These are phyloP conservation scores for Phytophthora meadii DNA, from an alignment of 352 stramenopile species.

Conservation along the genomic window DNA sequence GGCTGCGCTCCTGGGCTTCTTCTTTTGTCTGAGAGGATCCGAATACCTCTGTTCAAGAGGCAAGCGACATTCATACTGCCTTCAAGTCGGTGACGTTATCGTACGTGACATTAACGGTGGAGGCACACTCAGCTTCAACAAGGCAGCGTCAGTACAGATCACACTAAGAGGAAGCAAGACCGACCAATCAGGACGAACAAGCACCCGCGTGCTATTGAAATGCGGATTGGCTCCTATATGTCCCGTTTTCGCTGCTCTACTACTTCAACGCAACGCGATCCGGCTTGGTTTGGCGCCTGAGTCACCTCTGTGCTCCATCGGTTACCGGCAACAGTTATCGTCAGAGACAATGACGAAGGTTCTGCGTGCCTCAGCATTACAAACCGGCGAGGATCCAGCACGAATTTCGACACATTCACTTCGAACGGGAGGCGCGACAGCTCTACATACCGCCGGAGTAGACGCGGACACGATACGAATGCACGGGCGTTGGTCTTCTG, in stretches of 20 bases:
- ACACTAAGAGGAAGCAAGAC: not conserved
- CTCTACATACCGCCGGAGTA: not conserved
- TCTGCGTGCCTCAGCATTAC: slow-evolving; percentile 8
- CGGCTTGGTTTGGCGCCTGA: not conserved
- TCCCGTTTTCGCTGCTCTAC: slow-evolving; percentile 1
- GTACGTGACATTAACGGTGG: not conserved
- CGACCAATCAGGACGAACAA: not conserved
- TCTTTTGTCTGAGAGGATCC: slow-evolving; percentile 10
- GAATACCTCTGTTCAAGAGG: slow-evolving; percentile 7
- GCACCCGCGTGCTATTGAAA: not conserved
- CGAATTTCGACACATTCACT: slow-evolving; percentile 16
- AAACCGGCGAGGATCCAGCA: not conserved
- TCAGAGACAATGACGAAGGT: slow-evolving; percentile 16
- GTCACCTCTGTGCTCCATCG: slow-evolving; percentile 6
- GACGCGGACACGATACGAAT: no score
- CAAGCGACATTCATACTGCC: slow-evolving; percentile 11
- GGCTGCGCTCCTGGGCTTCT: slow-evolving; percentile 20
- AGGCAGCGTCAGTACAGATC: not conserved
- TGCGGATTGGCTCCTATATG: not conserved
- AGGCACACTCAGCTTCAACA: not conserved
- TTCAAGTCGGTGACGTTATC: slow-evolving; percentile 9
- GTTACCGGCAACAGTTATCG: not conserved
- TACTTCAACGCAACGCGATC: slow-evolving; percentile 5
- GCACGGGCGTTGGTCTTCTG: no score
- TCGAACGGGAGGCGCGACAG: slow-evolving; percentile 5